Evolutionary conservation across 2,329 filamentous ascomycete species (phyloP).

Genomic region (Colletotrichum shisoi): DNA sequence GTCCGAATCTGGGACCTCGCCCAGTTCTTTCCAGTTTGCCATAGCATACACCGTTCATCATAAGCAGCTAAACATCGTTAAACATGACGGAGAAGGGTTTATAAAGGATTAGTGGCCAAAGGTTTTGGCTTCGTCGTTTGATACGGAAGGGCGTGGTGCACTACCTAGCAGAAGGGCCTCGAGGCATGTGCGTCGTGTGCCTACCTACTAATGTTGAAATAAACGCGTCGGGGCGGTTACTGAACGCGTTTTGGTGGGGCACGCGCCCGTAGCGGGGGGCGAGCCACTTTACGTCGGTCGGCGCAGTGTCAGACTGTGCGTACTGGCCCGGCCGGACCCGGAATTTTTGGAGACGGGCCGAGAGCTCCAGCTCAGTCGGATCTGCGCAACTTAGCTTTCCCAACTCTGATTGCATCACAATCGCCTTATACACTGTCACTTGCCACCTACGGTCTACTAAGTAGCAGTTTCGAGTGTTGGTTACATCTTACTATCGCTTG

Average conservation of each 20-base stretch:
- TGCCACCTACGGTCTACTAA: neutral
- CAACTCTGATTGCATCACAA: slow-evolving; percentile 18
- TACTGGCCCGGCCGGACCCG: slow-evolving; percentile 26
- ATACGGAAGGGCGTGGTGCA: slow-evolving; percentile 11
- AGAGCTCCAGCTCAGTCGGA: slow-evolving; percentile 19
- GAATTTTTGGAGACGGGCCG: slow-evolving; percentile 17
- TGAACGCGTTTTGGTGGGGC: slow-evolving; percentile 35
- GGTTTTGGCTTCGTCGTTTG: slow-evolving; percentile 3
- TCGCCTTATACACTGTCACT: neutral
- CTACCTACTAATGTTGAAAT: neutral
- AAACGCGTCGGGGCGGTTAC: slow-evolving; percentile 29
- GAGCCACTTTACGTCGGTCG: slow-evolving; percentile 30
- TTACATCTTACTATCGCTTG: too few species aligned
- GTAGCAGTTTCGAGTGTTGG: neutral
- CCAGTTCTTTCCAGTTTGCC: slow-evolving; percentile 60
- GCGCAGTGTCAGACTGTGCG: slow-evolving; percentile 5
- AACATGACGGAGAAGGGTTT: neutral
- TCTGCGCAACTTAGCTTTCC: neutral
- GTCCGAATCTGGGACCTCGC: slow-evolving; percentile 61
- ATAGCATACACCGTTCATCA: slow-evolving; percentile 46
- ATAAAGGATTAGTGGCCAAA: neutral
- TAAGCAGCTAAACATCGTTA: slow-evolving; percentile 28
- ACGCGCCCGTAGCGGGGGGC: slow-evolving; percentile 19
- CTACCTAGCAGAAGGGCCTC: slow-evolving; percentile 23
- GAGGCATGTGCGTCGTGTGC: slow-evolving; percentile 7